Conservation (phyloP, 768 basidiomycete genomes). For the Imleria badia region DNA sequence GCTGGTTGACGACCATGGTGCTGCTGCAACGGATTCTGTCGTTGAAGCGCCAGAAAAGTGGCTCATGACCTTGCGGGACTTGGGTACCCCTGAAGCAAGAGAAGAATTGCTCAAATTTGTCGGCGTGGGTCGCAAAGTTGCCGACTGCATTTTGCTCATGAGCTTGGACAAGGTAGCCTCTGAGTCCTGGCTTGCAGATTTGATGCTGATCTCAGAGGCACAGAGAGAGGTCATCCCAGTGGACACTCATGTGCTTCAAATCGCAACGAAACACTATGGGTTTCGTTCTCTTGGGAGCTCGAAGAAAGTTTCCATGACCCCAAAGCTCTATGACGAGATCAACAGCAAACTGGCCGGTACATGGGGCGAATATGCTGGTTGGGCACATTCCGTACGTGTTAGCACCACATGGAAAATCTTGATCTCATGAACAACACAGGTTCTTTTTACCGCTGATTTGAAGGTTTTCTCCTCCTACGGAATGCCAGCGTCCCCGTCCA, state of each 20-base stretch:
- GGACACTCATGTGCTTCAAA: slow-evolving; percentile 94
- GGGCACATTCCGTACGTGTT: slow-evolving; percentile 77
- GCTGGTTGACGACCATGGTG: slow-evolving; percentile 58
- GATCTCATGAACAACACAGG: slow-evolving; percentile 37
- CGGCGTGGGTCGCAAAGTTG: slow-evolving; percentile 96
- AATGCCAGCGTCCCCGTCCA: slow-evolving; percentile 28
- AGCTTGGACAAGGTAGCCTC: slow-evolving; percentile 77
- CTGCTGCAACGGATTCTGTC: not conserved
- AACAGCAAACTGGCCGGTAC: slow-evolving; percentile 54
- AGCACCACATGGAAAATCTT: not conserved
- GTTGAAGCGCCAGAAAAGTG: slow-evolving; percentile 59
- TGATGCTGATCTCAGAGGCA: slow-evolving; percentile 3
- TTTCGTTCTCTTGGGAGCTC: slow-evolving; percentile 43
- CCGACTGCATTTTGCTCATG: slow-evolving; percentile 93
- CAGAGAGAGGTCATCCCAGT: slow-evolving; percentile 89
- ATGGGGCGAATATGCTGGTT: slow-evolving; percentile 88
- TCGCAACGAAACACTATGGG: slow-evolving; percentile 78
- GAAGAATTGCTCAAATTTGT: slow-evolving; percentile 76
- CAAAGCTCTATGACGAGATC: slow-evolving; percentile 74
- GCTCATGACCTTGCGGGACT: slow-evolving; percentile 52
- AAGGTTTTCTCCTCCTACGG: slow-evolving; percentile 66
- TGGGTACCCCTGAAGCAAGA: slow-evolving; percentile 59
- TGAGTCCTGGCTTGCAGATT: not conserved
- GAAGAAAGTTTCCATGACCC: slow-evolving; percentile 64
- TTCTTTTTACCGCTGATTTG: slow-evolving; percentile 73